These are phyloP conservation scores for Citrus australasica DNA, from an alignment of 345 rosid species.

Conservation along the genomic window DNA sequence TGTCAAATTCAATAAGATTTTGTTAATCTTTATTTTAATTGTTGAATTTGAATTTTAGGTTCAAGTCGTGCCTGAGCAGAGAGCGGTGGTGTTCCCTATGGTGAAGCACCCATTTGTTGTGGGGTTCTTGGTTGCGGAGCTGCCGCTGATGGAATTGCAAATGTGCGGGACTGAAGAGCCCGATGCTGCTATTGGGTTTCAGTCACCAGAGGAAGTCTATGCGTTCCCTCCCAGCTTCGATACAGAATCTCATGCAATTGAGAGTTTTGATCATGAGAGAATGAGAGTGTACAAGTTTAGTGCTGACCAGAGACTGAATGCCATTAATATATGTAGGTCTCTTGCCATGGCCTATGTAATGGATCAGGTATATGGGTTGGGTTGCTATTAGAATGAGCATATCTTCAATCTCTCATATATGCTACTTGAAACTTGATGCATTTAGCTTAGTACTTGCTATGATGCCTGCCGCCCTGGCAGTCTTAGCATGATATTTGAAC, in stretches of 20 bases:
- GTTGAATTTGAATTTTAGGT: slow-evolving; percentile 42
- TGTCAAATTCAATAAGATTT: neutral
- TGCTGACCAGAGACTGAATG: slow-evolving; percentile 66
- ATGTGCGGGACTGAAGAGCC: slow-evolving; percentile 16
- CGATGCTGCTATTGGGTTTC: slow-evolving; percentile 25
- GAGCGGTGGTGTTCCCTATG: slow-evolving; percentile 86
- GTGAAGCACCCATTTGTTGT: slow-evolving; percentile 92
- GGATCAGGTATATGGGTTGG: slow-evolving; percentile 67
- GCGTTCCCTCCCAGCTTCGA: slow-evolving; percentile 34
- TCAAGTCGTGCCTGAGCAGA: slow-evolving; percentile 53
- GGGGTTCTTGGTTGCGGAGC: slow-evolving; percentile 93
- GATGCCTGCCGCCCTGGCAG: neutral
- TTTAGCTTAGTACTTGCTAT: neutral
- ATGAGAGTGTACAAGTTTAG: slow-evolving; percentile 35
- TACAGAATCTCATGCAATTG: slow-evolving; percentile 32
- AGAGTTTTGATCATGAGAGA: slow-evolving; percentile 23
- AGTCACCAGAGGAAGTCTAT: slow-evolving; percentile 54
- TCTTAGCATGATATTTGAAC: neutral
- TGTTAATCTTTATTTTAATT: neutral
- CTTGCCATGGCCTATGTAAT: slow-evolving; percentile 91
- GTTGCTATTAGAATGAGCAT: neutral
- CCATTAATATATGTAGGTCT: slow-evolving; percentile 63
- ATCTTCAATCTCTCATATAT: neutral
- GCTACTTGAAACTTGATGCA: neutral
- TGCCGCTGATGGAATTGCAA: slow-evolving; percentile 35